These are phyloP conservation scores for Erodium moschatum DNA, from an alignment of 441 rosid species.

Conservation along the genomic window DNA sequence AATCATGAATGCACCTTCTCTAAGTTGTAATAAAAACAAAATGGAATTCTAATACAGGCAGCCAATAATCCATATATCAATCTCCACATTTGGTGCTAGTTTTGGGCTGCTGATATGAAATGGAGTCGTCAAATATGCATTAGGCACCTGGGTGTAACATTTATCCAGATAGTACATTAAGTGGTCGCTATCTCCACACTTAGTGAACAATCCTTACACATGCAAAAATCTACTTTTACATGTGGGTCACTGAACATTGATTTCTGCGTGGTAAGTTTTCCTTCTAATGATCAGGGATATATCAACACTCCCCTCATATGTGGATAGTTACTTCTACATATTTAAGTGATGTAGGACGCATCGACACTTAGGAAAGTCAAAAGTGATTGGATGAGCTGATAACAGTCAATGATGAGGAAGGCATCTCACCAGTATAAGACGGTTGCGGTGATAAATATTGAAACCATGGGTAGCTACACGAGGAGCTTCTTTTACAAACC, in stretches of 20 bases:
- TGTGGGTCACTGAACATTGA: too few species aligned
- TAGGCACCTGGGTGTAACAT: neutral
- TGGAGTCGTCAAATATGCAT: neutral
- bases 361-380: neutral
- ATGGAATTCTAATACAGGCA: neutral
- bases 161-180: too few species aligned
- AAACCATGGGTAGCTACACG: slow-evolving; percentile 24
- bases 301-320: too few species aligned
- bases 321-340: too few species aligned
- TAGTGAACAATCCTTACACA: too few species aligned
- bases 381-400: neutral
- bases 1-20: neutral
- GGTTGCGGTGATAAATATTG: slow-evolving; percentile 27
- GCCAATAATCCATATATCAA: neutral
- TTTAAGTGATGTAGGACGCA: neutral
- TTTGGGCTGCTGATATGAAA: neutral
- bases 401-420: neutral
- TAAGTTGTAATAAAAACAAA: neutral
- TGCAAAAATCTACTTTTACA: too few species aligned
- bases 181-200: too few species aligned
- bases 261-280: too few species aligned
- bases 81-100: neutral
- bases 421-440: slow-evolving; percentile 25
- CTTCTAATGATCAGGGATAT: too few species aligned
- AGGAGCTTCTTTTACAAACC: slow-evolving; percentile 31